Percentiles rank a stretch among this genome's conserved stretches.
Evolutionary conservation across 148 eudicot genomes (phyloP).

Genomic region (Chenopodium formosanum): DNA sequence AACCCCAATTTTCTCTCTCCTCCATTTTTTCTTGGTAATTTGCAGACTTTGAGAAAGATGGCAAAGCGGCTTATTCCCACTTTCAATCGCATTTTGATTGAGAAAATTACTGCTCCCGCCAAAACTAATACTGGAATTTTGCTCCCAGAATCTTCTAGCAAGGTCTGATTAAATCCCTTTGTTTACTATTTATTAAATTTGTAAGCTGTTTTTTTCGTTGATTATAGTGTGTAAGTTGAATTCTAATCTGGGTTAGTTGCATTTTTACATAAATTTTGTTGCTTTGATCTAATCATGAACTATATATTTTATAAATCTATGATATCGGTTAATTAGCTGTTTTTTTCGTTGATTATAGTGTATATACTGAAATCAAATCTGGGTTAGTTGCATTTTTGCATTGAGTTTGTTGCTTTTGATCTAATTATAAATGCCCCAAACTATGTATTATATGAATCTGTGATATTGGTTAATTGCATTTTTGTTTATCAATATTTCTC

Average conservation of each 20-base stretch:
- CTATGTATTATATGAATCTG: too few relatives aligned
- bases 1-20: background rate
- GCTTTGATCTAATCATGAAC: too few relatives aligned
- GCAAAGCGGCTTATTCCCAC: slow-evolving; percentile 65
- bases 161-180: slow-evolving; percentile 29
- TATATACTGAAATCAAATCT: background rate
- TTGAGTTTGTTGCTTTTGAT: slow-evolving; percentile 6
- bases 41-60: slow-evolving; percentile 27
- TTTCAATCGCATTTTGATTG: slow-evolving; percentile 59
- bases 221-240: background rate
- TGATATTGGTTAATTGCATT: background rate
- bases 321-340: background rate
- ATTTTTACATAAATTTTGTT: too few relatives aligned
- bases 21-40: background rate
- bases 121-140: slow-evolving; percentile 66
- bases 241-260: background rate
- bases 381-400: background rate
- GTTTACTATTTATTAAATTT: background rate
- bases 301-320: too few relatives aligned
- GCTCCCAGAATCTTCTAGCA: slow-evolving; percentile 65
- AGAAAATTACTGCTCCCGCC: slow-evolving; percentile 61
- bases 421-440: background rate
- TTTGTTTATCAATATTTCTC: background rate
- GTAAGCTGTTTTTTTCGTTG: background rate
- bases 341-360: background rate